Evolutionary conservation across 2,329 filamentous ascomycete species (phyloP).

Genomic region (Cryphonectria radicalis): DNA sequence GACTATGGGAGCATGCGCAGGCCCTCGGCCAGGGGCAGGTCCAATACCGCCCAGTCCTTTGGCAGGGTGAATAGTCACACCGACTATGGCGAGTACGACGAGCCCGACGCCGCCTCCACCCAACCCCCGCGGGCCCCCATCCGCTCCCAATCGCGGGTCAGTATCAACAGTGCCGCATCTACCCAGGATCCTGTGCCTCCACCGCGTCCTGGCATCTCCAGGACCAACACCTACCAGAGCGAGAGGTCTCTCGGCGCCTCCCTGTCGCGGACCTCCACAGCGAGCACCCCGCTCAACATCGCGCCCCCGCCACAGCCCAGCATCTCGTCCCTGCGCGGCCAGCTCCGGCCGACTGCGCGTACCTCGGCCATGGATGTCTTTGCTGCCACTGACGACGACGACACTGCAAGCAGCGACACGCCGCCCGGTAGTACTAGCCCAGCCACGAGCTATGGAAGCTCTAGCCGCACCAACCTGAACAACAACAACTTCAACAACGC

Average conservation of each 20-base stretch:
- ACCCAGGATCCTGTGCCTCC: conserved; percentile 36
- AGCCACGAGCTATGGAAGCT: conserved; percentile 59
- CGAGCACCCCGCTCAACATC: conserved; percentile 28
- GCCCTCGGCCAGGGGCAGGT: conserved; percentile 45
- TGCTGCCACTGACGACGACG: conserved; percentile 51
- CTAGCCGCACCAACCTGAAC: conserved; percentile 46
- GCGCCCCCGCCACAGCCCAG: conserved; percentile 33
- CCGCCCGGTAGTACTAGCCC: conserved; percentile 60
- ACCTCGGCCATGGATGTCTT: conserved; percentile 51
- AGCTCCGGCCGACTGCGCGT: conserved; percentile 51
- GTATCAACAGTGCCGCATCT: conserved; percentile 35
- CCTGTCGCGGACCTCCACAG: conserved; percentile 26
- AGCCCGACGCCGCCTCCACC: conserved; percentile 42
- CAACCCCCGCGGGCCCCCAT: conserved; percentile 49
- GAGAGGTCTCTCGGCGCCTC: conserved; percentile 22
- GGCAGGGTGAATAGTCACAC: conserved; percentile 43
- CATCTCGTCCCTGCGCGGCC: conserved; percentile 45
- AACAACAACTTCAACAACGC: conserved; percentile 40
- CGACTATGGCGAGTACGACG: conserved; percentile 37
- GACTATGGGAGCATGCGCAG: conserved; percentile 28
- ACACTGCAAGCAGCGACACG: conserved; percentile 55
- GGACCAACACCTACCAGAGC: conserved; percentile 47
- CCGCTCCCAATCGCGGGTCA: conserved; percentile 42
- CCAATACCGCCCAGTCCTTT: conserved; percentile 54
- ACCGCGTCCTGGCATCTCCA: conserved; percentile 42